These are phyloP conservation scores for Penicillium egyptiacum DNA, from an alignment of 495 filamentous ascomycete genomes.

Conservation along the genomic window DNA sequence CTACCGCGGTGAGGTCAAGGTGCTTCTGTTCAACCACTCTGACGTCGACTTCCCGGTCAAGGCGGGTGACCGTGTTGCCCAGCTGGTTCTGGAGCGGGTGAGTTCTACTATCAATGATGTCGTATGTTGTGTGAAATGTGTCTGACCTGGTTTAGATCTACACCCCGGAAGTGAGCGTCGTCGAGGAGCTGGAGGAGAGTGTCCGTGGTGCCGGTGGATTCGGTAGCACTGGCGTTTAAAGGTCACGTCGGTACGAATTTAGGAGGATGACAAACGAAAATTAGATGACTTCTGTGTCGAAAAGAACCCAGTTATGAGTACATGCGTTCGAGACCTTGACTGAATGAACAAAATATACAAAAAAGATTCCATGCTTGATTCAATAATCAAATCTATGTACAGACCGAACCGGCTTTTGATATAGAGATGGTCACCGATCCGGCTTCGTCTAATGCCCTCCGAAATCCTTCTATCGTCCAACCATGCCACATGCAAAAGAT, in stretches of 20 bases:
- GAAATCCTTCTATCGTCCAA: slow-evolving; percentile 8
- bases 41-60: slow-evolving; percentile 80
- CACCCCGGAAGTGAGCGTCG: slow-evolving; percentile 85
- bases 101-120: slow-evolving; percentile 11
- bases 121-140: not conserved
- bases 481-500: slow-evolving; percentile 1
- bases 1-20: slow-evolving; percentile 90
- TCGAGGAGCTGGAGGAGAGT: slow-evolving; percentile 85
- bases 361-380: not conserved
- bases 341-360: slow-evolving; percentile 14
- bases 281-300: not conserved
- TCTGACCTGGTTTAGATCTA: slow-evolving; percentile 58
- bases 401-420: slow-evolving; percentile 6
- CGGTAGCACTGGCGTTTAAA: slow-evolving; percentile 74
- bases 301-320: slow-evolving; percentile 14
- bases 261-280: slow-evolving; percentile 8
- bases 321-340: slow-evolving; percentile 1
- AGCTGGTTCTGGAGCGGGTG: slow-evolving; percentile 85
- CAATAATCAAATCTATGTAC: slow-evolving; percentile 22
- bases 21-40: slow-evolving; percentile 89
- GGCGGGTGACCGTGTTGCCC: slow-evolving; percentile 85
- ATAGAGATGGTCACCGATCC: not conserved
- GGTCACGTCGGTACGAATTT: not conserved
- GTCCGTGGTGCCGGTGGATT: slow-evolving; percentile 89
- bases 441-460: not conserved